Evolutionary conservation across 2,329 filamentous ascomycete species (phyloP), one percentile per base, ranked within the genome.

Genomic region (Bipolaris victoriae): DNA sequence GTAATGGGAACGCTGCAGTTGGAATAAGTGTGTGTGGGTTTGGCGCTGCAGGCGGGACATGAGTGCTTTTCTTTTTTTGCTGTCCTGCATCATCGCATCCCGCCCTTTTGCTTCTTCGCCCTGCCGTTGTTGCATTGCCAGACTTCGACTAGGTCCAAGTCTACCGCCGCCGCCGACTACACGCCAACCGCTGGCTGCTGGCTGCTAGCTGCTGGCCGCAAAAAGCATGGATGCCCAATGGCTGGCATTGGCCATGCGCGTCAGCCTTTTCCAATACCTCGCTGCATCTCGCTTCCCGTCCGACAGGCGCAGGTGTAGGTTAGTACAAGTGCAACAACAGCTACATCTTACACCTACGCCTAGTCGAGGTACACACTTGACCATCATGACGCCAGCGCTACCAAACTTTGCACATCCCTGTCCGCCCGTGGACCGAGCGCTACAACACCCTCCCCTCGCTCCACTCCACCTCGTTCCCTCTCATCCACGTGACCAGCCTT

Each of bases 211-310:
- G 16, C 16, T 16, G 39, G 22, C 52, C 35, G 33, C 49, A 41
- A 53, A 39, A 62, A 60, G 57, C 60, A 59, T 52, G 49, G 43
- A 33, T 55, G 47, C 53, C 52, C 57, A 50, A 50, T 35, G 49
- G 41, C 41, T 49, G 37, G 18, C 46, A 16, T 26, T 48, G 46
- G 58, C 43, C 44, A 60, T 49, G 53, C 46, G 46, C 41, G 52
- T 55, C 41, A 51, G 44, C 57, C 49, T 24, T 47, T 55, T 55
- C 45, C 60, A 60, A 61, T 58, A 55, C 60, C 33, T 49, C 31
- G 36, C 22, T 58, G 49, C 55, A 50, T 53, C 41, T 54, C 58
- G 55, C 62, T 54, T 60, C 46, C 47, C 48, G 57, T 39, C 53
- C 47, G 45, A 52, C 46, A 37, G 46, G 55, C 44, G 22, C 22